Base-by-base conservation (phyloP, 1,139 yeast genomes). In the Taphrina populina region DNA sequence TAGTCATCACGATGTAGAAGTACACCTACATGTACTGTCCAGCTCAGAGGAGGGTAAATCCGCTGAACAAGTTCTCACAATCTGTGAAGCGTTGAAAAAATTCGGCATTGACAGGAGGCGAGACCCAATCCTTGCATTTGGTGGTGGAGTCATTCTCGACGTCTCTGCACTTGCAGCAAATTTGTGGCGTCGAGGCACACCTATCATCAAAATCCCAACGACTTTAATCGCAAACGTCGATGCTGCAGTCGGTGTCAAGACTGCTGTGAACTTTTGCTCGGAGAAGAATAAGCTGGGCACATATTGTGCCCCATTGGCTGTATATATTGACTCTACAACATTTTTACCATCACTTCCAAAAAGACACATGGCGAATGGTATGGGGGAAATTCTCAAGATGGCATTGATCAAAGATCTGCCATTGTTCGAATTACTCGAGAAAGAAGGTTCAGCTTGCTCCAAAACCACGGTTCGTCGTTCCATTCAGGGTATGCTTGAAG, bases 351-450 rank as follows among this genome's bases (percentile, higher is more conserved):
- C 56, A n/a, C 37, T 35, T 10, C 40, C 49, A 3, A 35, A 43
- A 35, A 41, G 56, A 24, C 49, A 43, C 32, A 43, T 52, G 49
- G 56, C 49, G 20, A 52, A 52, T 11, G 56, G 56, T 13, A 52
- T 52, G 56, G 56, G 56, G 4, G 56, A 52, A 23, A 52, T 52
- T n/a, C 49, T 52, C 29, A 52, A 52, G 49, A 52, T 52, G 56
- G 56, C 56, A 5, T 27, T 41, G 21, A 43, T 52, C 49, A 52
- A 52, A 43, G 56, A 52, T 19, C 8, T 24, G 11, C 29, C 23
- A n/a, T 26, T 52, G 21, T 52, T 52, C 11, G 26, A 19, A 10
- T 29, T 52, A 30, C 29, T 52, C 26, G 56, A 52, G 29, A 33
- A 30, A 21, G 47, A 41, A 13, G 52, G 52, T 6, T 26, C 41